Percentiles rank a stretch among this genome's conserved stretches.
Conservation (phyloP, 2,329 filamentous ascomycete genomes). For the Cryphonectria radicalis region DNA sequence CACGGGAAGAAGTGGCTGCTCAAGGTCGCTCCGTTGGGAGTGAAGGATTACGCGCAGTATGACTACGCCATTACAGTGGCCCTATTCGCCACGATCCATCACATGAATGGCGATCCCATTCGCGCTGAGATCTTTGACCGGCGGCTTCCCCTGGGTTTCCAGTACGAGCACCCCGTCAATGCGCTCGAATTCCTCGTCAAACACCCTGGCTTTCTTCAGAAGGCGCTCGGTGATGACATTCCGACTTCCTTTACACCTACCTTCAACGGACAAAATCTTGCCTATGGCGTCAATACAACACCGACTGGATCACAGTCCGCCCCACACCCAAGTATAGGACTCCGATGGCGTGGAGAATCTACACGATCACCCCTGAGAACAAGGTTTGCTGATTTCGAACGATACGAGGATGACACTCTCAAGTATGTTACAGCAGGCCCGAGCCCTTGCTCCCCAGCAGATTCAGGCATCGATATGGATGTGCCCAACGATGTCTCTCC, state of each 20-base stretch:
- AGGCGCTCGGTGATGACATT: constrained; percentile 5
- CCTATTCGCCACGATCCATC: constrained; percentile 34
- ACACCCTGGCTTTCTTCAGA: constrained; percentile 7
- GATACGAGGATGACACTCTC: constrained; percentile 10
- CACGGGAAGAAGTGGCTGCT: constrained; percentile 33
- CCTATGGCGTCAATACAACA: not conserved
- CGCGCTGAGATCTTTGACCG: constrained; percentile 33
- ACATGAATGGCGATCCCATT: constrained; percentile 34
- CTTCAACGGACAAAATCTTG: not conserved
- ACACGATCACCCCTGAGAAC: not conserved
- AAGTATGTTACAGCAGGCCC: constrained; percentile 8
- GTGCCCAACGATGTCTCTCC: not conserved
- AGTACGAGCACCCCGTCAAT: constrained; percentile 14
- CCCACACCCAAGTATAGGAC: not conserved
- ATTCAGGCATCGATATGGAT: constrained; percentile 9
- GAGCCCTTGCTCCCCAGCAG: constrained; percentile 1
- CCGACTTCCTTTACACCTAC: not conserved
- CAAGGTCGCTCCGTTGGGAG: constrained; percentile 23
- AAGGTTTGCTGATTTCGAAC: constrained; percentile 10
- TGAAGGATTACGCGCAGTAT: constrained; percentile 7
- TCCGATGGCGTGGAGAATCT: too few species aligned
- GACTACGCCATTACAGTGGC: constrained; percentile 34
- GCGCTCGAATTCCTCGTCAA: constrained; percentile 16
- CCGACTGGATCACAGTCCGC: not conserved
- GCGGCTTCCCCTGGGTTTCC: constrained; percentile 23